These are phyloP conservation scores for Sesbania bispinosa DNA, from an alignment of 306 rosid species.

Conservation along the genomic window DNA sequence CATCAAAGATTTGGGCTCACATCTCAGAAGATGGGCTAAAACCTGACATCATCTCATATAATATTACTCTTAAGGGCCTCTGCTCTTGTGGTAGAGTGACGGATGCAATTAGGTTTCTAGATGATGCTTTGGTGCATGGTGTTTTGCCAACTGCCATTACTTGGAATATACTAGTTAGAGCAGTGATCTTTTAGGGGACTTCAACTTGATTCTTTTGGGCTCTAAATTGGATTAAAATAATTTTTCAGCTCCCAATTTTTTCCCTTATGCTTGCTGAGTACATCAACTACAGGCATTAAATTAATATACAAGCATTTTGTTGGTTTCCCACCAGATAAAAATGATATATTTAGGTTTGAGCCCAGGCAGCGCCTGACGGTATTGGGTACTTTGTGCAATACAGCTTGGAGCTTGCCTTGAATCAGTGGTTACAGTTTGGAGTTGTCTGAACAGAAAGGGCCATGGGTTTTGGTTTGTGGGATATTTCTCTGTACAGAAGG, in stretches of 20 bases:
- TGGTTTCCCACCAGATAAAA: constrained; percentile 7
- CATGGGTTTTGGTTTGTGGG: not conserved
- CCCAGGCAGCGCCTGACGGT: not conserved
- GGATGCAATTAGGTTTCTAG: constrained; percentile 56
- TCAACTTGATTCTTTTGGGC: constrained; percentile 26
- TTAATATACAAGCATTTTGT: not conserved
- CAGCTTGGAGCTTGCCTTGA: constrained; percentile 9
- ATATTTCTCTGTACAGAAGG: not conserved
- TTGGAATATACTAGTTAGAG: constrained; percentile 89
- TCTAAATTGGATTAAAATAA: not conserved
- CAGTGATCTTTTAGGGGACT: constrained; percentile 42
- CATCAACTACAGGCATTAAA: not conserved
- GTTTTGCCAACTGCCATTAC: constrained; percentile 72
- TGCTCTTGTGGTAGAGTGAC: constrained; percentile 66
- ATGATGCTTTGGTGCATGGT: constrained; percentile 69
- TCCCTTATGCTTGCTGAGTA: not conserved
- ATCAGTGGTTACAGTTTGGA: not conserved
- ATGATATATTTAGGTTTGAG: constrained; percentile 2
- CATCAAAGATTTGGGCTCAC: constrained; percentile 59
- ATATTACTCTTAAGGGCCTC: constrained; percentile 77
- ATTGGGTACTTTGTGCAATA: not conserved
- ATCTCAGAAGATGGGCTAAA: constrained; percentile 49
- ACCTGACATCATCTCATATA: constrained; percentile 86
- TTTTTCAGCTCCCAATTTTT: constrained; percentile 8
- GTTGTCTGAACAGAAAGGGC: constrained; percentile 14